Base-by-base conservation (phyloP, 169 alveolate species). In the Babesia caballi region DNA sequence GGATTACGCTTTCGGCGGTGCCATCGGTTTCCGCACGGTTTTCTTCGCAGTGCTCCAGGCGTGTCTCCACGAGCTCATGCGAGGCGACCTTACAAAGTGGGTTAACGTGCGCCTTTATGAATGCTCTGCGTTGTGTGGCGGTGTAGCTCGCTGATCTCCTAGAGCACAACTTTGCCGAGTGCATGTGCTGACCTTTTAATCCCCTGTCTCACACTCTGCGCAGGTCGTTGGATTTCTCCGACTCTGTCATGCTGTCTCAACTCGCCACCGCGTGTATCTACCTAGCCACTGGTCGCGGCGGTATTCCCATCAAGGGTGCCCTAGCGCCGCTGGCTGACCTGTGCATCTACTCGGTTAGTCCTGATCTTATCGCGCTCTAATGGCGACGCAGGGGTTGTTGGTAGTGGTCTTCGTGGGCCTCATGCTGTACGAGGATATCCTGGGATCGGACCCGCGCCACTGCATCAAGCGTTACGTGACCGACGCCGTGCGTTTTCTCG, bases 181-280 rank as follows among this genome's bases (percentile, higher is more conserved):
- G n/a, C n/a, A n/a, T n/a, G n/a, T n/a, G n/a, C n/a, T n/a, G n/a
- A n/a, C n/a, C n/a, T n/a, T n/a, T n/a, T n/a, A n/a, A n/a, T n/a
- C n/a, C n/a, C n/a, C n/a, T n/a, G n/a, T 5, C 14, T 38, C 15
- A 38, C 15, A 17, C 14, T 12, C 14, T 17, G 15, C 15, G 17
- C 73, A 63, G 73, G 61, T 28, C 58, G n/a, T 50, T 63, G 11
- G 60, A 49, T 11, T 30, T 63, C 30, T 28, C 49, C 14, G 73
- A 49, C 28, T 42, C 73, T 23, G 73, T 49, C 17, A 4, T 47
- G 8, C 12, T 63, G 23, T 15, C 73, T 9, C 73, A 63, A 19
- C 19, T 63, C 30, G 50, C 28, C 15, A 36, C 60, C 3, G 25
- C 15, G 0, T 60, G 40, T 3, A 15, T 30, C 1, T 30, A 63